A percentile compares a stretch with the other conserved stretches of the same genome.
Evolutionary conservation across 78 protist genomes (phyloP).

Genomic region (Protostelium mycophagum): DNA sequence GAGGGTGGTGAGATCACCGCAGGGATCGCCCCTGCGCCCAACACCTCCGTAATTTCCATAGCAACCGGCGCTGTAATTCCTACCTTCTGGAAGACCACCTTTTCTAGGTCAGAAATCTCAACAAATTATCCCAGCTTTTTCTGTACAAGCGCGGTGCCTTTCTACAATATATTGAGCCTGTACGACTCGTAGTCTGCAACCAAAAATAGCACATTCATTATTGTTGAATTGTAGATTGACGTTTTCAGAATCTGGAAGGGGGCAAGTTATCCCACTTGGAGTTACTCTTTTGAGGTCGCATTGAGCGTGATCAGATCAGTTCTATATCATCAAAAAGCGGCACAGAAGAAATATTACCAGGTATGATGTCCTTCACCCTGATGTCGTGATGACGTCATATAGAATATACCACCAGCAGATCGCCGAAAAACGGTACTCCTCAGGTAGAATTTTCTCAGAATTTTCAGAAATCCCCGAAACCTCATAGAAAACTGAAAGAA

Average conservation of each 20-base stretch:
- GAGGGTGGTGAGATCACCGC: neutral
- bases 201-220: neutral
- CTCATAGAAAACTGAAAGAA: neutral
- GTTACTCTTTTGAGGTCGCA: neutral
- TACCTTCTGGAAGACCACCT: neutral
- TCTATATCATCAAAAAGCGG: neutral
- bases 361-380: too few species aligned
- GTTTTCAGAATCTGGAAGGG: neutral
- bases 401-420: too few species aligned
- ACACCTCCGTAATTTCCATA: neutral
- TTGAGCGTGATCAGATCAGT: neutral
- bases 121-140: too few species aligned
- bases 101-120: neutral
- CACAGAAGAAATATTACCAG: neutral
- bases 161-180: too few species aligned
- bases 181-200: too few species aligned
- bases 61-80: neutral
- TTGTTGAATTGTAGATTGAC: neutral
- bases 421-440: too few species aligned
- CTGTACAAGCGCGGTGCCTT: too few species aligned
- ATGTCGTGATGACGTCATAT: too few species aligned
- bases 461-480: too few species aligned
- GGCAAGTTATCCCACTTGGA: neutral
- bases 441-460: too few species aligned
- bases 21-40: neutral